Evolutionary conservation across 345 rosid genomes (phyloP).

Genomic region (Bruguiera sexangula): DNA sequence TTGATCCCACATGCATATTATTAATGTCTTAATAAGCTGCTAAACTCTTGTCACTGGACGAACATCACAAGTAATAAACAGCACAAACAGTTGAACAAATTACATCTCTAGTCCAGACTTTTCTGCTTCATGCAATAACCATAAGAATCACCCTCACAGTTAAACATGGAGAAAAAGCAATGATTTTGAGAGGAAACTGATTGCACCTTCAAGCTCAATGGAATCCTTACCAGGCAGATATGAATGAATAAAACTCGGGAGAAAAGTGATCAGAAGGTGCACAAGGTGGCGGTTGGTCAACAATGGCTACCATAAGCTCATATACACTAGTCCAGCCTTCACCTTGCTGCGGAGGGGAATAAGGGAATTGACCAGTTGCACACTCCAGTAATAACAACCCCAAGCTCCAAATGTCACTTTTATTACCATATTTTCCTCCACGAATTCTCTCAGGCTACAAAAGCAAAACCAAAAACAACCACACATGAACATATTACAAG

Average conservation of each 20-base stretch:
- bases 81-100: neutral
- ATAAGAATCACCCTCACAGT: neutral
- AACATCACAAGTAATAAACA: neutral
- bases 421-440: slow-evolving; percentile 50
- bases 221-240: slow-evolving; percentile 68
- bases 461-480: neutral
- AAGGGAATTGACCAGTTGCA: slow-evolving; percentile 82
- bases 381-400: slow-evolving; percentile 86
- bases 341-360: slow-evolving; percentile 57
- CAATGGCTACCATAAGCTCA: slow-evolving; percentile 89
- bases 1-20: neutral
- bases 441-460: slow-evolving; percentile 85
- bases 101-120: neutral
- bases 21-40: neutral
- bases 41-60: neutral
- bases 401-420: slow-evolving; percentile 98
- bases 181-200: neutral
- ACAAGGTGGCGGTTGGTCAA: slow-evolving; percentile 69
- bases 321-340: slow-evolving; percentile 72
- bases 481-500: neutral
- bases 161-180: neutral
- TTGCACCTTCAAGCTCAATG: neutral
- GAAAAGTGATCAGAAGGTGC: slow-evolving; percentile 71
- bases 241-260: slow-evolving; percentile 75
- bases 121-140: neutral